Evolutionary conservation across 345 rosid genomes (phyloP).

Genomic region (Garcia nutans): DNA sequence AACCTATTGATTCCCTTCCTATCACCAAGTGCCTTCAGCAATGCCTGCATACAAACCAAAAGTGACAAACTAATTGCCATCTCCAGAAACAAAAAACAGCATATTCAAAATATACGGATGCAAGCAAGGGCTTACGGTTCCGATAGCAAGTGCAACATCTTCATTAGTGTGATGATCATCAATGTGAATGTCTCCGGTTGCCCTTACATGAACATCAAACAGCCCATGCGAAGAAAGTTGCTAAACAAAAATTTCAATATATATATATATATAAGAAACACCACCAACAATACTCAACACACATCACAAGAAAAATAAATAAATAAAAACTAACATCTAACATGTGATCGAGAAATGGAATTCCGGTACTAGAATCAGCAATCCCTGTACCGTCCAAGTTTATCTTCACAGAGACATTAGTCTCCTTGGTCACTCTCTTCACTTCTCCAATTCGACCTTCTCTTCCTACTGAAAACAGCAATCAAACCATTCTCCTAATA

Average conservation of each 20-base stretch:
- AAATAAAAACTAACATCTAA: slow-evolving; percentile 58
- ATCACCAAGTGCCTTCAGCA: slow-evolving; percentile 87
- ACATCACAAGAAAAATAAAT: neutral
- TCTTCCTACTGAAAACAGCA: slow-evolving; percentile 6
- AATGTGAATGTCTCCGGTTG: slow-evolving; percentile 86
- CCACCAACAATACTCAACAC: neutral
- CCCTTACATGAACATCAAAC: slow-evolving; percentile 83
- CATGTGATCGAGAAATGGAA: slow-evolving; percentile 94
- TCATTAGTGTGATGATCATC: no score
- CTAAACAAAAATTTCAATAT: slow-evolving; percentile 34
- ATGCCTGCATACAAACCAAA: slow-evolving; percentile 48
- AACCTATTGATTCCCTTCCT: slow-evolving; percentile 88
- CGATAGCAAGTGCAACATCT: slow-evolving; percentile 93
- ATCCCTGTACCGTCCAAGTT: slow-evolving; percentile 84
- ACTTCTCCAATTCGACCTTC: slow-evolving; percentile 67
- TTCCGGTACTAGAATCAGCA: slow-evolving; percentile 69
- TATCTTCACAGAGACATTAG: slow-evolving; percentile 70
- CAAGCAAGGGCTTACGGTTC: slow-evolving; percentile 48
- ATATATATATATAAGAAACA: neutral
- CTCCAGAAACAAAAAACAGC: neutral
- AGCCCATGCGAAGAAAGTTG: slow-evolving; percentile 97
- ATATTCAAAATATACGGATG: neutral
- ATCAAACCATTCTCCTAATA: neutral
- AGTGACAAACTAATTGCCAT: neutral
- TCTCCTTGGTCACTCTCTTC: slow-evolving; percentile 82